Conservation (phyloP, 2,329 filamentous ascomycete species). For the Aspergillus carbonarius region DNA sequence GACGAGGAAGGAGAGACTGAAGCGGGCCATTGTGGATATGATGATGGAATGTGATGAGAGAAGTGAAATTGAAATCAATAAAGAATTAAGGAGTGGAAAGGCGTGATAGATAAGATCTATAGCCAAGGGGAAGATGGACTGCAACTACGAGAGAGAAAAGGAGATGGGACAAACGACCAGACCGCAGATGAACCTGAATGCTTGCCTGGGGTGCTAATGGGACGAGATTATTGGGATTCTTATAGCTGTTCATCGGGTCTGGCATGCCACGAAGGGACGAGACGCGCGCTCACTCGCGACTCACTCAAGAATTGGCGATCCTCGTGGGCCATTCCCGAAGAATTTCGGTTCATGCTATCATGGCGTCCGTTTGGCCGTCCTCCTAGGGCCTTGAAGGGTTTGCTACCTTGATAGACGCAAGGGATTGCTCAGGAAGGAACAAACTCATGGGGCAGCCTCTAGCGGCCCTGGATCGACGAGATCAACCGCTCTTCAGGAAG, state of each 20-base stretch:
- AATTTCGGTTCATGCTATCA: background rate
- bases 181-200: background rate
- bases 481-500: background rate
- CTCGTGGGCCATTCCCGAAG: background rate
- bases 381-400: background rate
- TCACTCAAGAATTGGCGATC: background rate
- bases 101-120: constrained; percentile 8
- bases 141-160: constrained; percentile 1
- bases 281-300: background rate
- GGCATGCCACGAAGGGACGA: background rate
- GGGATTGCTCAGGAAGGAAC: background rate
- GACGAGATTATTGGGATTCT: background rate
- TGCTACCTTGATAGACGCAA: background rate
- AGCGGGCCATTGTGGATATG: constrained; percentile 29
- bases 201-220: background rate
- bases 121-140: constrained; percentile 1
- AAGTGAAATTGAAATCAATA: constrained; percentile 11
- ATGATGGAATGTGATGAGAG: background rate
- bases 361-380: background rate
- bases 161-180: background rate
- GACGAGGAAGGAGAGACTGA: constrained; percentile 31
- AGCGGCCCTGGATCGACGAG: background rate
- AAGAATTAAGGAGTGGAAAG: constrained; percentile 18
- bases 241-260: background rate
- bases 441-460: background rate